phyloP scores from a whole-genome alignment of 805 yeast genomes.

The Ogataea degrootiae region DNA sequence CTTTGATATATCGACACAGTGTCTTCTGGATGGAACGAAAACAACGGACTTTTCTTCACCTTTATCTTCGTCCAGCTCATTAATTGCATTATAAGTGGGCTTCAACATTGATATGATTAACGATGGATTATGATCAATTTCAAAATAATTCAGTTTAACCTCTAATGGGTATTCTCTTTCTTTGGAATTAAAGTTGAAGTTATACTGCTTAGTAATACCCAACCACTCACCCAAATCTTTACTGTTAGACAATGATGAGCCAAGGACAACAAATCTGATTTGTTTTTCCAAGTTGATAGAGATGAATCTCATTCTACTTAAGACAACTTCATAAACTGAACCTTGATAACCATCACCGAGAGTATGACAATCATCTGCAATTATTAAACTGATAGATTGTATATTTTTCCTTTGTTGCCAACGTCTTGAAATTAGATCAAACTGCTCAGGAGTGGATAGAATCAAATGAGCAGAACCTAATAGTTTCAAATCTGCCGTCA shows the following conservation, averaged over 20 bases:
- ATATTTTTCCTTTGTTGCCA: conserved; percentile 79
- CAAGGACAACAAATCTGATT: conserved; percentile 63
- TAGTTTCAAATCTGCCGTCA: conserved; percentile 47
- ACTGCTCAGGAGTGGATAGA: conserved; percentile 74
- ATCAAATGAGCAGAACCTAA: conserved; percentile 61
- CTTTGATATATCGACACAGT: conserved; percentile 47
- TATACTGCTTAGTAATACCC: conserved; percentile 56
- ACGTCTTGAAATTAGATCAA: conserved; percentile 66
- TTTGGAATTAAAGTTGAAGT: conserved; percentile 66
- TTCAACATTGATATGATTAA: conserved; percentile 46
- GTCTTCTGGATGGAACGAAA: conserved; percentile 54
- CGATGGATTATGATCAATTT: conserved; percentile 47
- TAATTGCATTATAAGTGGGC: conserved; percentile 42
- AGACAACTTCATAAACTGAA: conserved; percentile 58
- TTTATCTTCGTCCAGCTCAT: conserved; percentile 25
- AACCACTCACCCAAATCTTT: conserved; percentile 84
- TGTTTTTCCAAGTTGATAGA: conserved; percentile 56
- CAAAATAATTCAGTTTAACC: conserved; percentile 49
- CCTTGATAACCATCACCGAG: conserved; percentile 59
- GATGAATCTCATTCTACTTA: conserved; percentile 71
- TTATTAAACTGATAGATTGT: conserved; percentile 59
- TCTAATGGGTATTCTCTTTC: conserved; percentile 54
- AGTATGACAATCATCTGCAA: conserved; percentile 70
- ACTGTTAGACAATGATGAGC: conserved; percentile 67
- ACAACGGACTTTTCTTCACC: conserved; percentile 38